These are phyloP conservation scores for Lathyrus aphaca DNA, from an alignment of 306 rosid genomes.

Conservation along the genomic window DNA sequence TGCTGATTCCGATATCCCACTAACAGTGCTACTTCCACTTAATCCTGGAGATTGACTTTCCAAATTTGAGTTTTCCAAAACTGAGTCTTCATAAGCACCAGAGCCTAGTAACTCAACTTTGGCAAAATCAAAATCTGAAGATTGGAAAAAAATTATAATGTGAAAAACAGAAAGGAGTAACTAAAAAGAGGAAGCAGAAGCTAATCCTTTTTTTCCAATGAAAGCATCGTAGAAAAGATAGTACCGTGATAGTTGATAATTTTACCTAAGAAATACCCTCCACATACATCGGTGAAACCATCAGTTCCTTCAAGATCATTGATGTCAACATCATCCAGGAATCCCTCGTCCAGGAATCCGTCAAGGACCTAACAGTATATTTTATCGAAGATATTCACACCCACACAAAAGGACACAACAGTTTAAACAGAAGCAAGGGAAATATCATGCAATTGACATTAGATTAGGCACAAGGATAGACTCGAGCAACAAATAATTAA, in stretches of 20 bases:
- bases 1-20: conserved; percentile 68
- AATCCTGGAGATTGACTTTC: conserved; percentile 78
- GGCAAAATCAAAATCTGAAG: conserved; percentile 68
- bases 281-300: conserved; percentile 65
- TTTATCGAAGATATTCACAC: conserved; percentile 41
- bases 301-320: conserved; percentile 64
- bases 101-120: conserved; percentile 51
- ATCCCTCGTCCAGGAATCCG: conserved; percentile 83
- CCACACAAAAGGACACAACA: conserved; percentile 19
- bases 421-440: neutral
- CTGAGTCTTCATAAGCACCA: conserved; percentile 53
- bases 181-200: conserved; percentile 13
- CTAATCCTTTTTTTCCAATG: neutral
- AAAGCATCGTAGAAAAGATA: conserved; percentile 28
- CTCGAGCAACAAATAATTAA: conserved; percentile 18
- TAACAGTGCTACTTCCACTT: conserved; percentile 75
- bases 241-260: conserved; percentile 12
- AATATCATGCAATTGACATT: conserved; percentile 5
- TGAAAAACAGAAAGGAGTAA: conserved; percentile 24
- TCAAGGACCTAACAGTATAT: conserved; percentile 77
- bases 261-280: conserved; percentile 79
- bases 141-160: conserved; percentile 20
- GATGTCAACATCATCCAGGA: conserved; percentile 83
- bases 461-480: conserved; percentile 8
- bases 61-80: conserved; percentile 59